Conservation (phyloP, 78 protist genomes). For the Dictyostelium capitatum region DNA sequence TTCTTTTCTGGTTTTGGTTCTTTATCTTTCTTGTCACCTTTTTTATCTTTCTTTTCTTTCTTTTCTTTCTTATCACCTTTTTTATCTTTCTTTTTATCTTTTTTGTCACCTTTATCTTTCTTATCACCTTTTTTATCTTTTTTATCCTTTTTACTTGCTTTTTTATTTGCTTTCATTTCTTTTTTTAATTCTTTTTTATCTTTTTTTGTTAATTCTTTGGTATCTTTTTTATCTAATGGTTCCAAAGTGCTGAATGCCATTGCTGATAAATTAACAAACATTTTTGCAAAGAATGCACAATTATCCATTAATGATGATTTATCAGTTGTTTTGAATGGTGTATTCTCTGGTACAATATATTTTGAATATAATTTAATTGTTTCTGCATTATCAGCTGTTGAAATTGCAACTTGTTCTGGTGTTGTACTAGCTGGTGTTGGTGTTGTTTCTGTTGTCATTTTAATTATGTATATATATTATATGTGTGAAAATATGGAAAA, state of each 20-base stretch:
- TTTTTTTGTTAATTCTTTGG: conserved; percentile 23
- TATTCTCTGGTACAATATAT: not conserved
- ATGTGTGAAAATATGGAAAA: no score
- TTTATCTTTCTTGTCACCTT: not conserved
- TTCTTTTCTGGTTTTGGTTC: not conserved
- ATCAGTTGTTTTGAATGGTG: not conserved
- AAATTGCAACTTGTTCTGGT: not conserved
- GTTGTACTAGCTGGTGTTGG: not conserved
- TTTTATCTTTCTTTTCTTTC: conserved; percentile 5
- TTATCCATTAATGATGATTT: conserved; percentile 17
- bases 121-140: conserved; percentile 21
- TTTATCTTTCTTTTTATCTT: conserved; percentile 13
- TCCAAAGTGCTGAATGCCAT: conserved; percentile 28
- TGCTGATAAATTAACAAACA: conserved; percentile 23
- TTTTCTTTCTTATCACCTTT: conserved; percentile 7
- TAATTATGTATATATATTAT: not conserved
- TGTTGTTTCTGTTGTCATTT: not conserved
- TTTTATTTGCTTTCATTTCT: conserved; percentile 19
- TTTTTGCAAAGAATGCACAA: conserved; percentile 66
- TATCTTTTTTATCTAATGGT: conserved; percentile 25
- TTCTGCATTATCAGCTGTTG: not conserved
- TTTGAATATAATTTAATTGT: conserved; percentile 11
- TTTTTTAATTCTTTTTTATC: conserved; percentile 44
- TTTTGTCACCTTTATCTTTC: conserved; percentile 19
- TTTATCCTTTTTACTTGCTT: conserved; percentile 22